Percentiles rank a stretch among this genome's conserved stretches.
These are phyloP conservation scores for Flammula alnicola DNA, from an alignment of 1,284 basidiomycete genomes.

Conservation along the genomic window DNA sequence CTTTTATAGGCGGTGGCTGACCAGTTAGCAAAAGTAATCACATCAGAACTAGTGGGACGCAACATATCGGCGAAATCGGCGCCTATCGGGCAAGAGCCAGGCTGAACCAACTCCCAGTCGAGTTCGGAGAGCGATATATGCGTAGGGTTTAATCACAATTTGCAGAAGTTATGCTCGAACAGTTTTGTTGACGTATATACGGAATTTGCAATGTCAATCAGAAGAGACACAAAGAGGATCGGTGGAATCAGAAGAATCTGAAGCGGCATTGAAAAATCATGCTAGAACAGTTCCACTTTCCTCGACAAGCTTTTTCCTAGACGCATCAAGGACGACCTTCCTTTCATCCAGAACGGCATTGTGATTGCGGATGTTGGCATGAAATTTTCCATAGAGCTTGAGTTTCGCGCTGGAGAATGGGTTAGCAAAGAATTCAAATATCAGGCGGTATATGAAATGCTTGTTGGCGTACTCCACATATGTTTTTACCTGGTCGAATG, in stretches of 20 bases:
- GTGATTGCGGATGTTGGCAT: conserved; percentile 33
- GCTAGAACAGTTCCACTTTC: conserved; percentile 29
- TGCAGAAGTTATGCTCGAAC: no score
- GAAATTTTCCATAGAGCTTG: conserved; percentile 36
- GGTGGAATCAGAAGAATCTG: neutral
- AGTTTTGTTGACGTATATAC: no score
- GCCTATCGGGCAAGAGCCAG: no score
- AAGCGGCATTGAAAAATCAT: neutral
- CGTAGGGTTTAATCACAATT: no score
- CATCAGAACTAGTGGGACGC: no score
- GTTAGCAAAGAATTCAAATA: neutral
- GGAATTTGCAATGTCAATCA: neutral
- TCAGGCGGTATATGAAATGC: neutral
- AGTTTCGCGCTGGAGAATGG: conserved; percentile 32
- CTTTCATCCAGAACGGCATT: conserved; percentile 31
- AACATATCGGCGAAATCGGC: no score
- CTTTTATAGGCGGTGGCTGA: no score
- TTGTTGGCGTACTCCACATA: conserved; percentile 37
- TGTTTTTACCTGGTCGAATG: conserved; percentile 34
- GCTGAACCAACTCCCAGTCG: no score
- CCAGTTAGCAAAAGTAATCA: no score
- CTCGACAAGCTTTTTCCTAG: conserved; percentile 33
- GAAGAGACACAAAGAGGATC: neutral
- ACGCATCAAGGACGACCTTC: conserved; percentile 30
- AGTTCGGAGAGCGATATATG: no score